Percentiles rank a stretch among this genome's conserved stretches.
These are phyloP conservation scores for Neospermospora avenae DNA, from an alignment of 2,329 filamentous ascomycete genomes.

Conservation along the genomic window DNA sequence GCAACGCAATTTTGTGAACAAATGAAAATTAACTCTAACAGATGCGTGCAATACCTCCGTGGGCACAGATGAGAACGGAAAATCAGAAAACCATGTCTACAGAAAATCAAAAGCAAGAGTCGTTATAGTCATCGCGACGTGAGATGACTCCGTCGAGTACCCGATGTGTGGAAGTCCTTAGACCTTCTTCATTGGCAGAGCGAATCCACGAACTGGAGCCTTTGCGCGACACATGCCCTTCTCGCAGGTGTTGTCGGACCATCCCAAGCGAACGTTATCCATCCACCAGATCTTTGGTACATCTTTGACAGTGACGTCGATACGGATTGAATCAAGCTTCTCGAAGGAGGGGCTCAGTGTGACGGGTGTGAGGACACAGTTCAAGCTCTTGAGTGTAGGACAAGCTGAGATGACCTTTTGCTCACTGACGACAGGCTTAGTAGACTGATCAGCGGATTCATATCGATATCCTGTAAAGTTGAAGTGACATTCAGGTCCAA, in stretches of 20 bases:
- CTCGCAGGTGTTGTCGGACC: constrained; percentile 42
- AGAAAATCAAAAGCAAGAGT: background rate
- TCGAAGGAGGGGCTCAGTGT: constrained; percentile 30
- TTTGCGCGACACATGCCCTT: constrained; percentile 38
- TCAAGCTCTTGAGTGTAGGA: constrained; percentile 17
- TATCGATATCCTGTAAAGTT: constrained; percentile 38
- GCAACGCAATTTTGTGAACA: background rate
- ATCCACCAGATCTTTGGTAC: constrained; percentile 44
- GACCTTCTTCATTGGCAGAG: background rate
- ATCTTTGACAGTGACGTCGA: constrained; percentile 40
- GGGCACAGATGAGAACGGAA: background rate
- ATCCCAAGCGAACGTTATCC: constrained; percentile 44
- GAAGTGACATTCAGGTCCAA: constrained; percentile 36
- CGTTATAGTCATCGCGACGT: background rate
- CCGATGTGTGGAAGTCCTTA: background rate
- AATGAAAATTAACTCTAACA: constrained; percentile 7
- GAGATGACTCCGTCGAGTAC: background rate
- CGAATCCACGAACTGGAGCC: constrained; percentile 19
- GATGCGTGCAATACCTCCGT: background rate
- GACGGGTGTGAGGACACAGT: constrained; percentile 35
- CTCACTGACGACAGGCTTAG: constrained; percentile 29
- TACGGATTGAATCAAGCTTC: constrained; percentile 39
- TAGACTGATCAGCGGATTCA: constrained; percentile 20
- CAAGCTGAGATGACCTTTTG: constrained; percentile 33
- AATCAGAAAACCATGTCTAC: constrained; percentile 1